Conservation (phyloP, 495 filamentous ascomycete genomes). For the Penicillium taxi region DNA sequence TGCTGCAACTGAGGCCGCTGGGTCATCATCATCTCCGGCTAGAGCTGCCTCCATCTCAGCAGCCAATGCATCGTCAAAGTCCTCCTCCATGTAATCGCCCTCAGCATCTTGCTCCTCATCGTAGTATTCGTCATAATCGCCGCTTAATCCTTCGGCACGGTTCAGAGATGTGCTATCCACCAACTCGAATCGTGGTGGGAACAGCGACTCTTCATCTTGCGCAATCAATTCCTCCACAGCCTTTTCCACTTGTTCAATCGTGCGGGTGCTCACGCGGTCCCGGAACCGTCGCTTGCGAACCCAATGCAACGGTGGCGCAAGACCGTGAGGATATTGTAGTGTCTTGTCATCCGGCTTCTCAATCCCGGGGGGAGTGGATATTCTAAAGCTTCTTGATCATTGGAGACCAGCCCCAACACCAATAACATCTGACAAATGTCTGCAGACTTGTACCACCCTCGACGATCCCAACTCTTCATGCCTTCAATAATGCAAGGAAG, state of each 20-base stretch:
- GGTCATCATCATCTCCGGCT: slow-evolving; percentile 41
- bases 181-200: slow-evolving; percentile 50
- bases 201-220: slow-evolving; percentile 54
- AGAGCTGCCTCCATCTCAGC: slow-evolving; percentile 49
- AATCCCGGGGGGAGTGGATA: slow-evolving; percentile 59
- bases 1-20: slow-evolving; percentile 9
- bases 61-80: slow-evolving; percentile 50
- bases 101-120: slow-evolving; percentile 53
- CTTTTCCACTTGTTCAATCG: slow-evolving; percentile 82
- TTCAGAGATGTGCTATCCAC: slow-evolving; percentile 52
- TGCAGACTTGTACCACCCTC: slow-evolving; percentile 83
- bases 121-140: slow-evolving; percentile 38
- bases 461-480: slow-evolving; percentile 94
- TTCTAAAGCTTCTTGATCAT: slow-evolving; percentile 65
- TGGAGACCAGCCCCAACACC: slow-evolving; percentile 61
- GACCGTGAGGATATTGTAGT: slow-evolving; percentile 79
- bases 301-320: slow-evolving; percentile 86
- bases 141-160: slow-evolving; percentile 40
- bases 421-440: slow-evolving; percentile 95
- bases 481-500: slow-evolving; percentile 87
- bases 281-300: slow-evolving; percentile 80
- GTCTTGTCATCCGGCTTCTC: slow-evolving; percentile 48
- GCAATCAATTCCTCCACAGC: slow-evolving; percentile 69
- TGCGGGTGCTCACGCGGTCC: slow-evolving; percentile 63
- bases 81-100: slow-evolving; percentile 45